Percentiles rank a stretch among this genome's conserved stretches.
Conservation (phyloP, 768 basidiomycete genomes). For the Holtermanniella nyarrowii region DNA sequence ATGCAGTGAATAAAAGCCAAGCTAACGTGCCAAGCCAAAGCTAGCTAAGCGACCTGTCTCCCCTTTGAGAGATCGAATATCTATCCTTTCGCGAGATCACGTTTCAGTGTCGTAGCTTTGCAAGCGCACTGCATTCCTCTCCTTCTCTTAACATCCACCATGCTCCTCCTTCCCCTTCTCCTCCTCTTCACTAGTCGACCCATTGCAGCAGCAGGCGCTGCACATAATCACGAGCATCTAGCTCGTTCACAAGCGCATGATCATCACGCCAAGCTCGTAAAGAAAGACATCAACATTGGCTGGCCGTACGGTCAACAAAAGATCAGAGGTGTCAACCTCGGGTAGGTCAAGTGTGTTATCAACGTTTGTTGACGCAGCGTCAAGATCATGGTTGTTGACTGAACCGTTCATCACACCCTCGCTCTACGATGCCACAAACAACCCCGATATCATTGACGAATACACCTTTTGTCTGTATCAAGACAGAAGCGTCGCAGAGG, state of each 20-base stretch:
- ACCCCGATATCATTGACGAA: constrained; percentile 39
- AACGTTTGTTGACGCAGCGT: neutral
- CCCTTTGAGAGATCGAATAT: too few species aligned
- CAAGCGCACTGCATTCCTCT: too few species aligned
- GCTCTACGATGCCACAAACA: constrained; percentile 31
- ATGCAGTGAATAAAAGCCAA: too few species aligned
- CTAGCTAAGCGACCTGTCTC: too few species aligned
- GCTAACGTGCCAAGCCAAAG: too few species aligned
- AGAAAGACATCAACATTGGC: constrained; percentile 32
- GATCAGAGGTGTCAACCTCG: constrained; percentile 37
- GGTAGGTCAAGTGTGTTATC: constrained; percentile 17
- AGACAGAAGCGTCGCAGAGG: constrained; percentile 16
- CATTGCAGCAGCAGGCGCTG: neutral
- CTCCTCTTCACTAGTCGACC: neutral
- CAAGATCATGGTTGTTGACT: constrained; percentile 21
- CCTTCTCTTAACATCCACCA: constrained; percentile 3
- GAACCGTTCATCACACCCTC: constrained; percentile 39
- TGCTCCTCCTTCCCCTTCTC: constrained; percentile 8
- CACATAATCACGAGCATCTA: neutral
- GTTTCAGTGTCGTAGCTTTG: too few species aligned
- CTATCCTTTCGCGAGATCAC: too few species aligned
- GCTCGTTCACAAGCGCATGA: constrained; percentile 2
- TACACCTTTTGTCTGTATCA: constrained; percentile 37
- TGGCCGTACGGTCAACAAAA: constrained; percentile 34
- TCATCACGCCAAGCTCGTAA: constrained; percentile 1